phyloP scores from a whole-genome alignment of 140 eudicot species.

The Anethum foeniculum region DNA sequence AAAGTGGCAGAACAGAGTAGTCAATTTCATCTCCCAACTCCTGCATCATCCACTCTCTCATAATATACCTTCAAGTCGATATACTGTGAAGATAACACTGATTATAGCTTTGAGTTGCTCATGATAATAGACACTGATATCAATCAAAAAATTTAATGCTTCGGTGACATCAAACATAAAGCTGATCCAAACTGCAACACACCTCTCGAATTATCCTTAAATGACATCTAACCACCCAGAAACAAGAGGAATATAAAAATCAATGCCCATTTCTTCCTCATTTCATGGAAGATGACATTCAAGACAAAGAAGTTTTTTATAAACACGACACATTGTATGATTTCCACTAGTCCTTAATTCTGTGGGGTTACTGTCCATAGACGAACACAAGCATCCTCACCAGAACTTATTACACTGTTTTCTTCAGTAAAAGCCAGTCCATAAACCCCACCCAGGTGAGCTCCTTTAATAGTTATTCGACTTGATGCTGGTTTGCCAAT shows the following conservation, averaged over 20 bases:
- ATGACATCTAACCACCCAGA: background rate
- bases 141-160: background rate
- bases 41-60: background rate
- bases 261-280: background rate
- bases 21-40: background rate
- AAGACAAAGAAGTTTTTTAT: constrained; percentile 3
- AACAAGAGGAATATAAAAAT: background rate
- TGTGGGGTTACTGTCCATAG: constrained; percentile 61
- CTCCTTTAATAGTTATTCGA: constrained; percentile 77
- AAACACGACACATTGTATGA: constrained; percentile 10
- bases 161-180: background rate
- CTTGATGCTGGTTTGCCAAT: constrained; percentile 67
- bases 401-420: constrained; percentile 62
- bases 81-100: background rate
- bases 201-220: background rate
- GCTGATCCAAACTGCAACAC: background rate
- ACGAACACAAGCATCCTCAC: constrained; percentile 92
- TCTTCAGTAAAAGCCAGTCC: constrained; percentile 71
- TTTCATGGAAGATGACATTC: constrained; percentile 17
- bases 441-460: constrained; percentile 90
- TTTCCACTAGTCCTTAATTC: constrained; percentile 8
- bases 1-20: background rate
- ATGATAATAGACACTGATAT: background rate
- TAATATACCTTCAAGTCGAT: background rate
- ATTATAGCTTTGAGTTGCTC: background rate